Evolutionary conservation across 345 rosid genomes (phyloP).

Genomic region (Arabis hirsuta): DNA sequence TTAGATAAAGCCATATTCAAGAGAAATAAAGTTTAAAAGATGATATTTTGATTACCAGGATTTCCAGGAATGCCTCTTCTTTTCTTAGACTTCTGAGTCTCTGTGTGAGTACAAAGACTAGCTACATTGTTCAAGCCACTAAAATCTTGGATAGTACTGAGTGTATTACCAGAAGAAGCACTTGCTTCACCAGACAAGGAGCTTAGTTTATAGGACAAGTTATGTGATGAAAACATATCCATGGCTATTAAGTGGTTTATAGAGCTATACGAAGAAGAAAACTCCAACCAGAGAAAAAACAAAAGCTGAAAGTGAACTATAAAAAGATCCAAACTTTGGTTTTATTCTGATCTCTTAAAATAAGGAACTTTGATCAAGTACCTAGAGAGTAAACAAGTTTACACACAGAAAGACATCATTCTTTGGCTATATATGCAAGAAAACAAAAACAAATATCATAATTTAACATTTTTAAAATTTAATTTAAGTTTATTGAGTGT

Average conservation of each 20-base stretch:
- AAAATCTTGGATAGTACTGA: constrained; percentile 50
- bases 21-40: not conserved
- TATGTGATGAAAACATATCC: constrained; percentile 59
- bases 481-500: constrained; percentile 28
- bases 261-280: constrained; percentile 44
- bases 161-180: constrained; percentile 63
- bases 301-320: constrained; percentile 30
- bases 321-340: constrained; percentile 57
- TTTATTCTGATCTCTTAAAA: constrained; percentile 46
- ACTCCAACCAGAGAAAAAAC: constrained; percentile 49
- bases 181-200: constrained; percentile 74
- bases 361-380: constrained; percentile 50
- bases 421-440: constrained; percentile 51
- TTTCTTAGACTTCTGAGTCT: constrained; percentile 66
- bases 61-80: constrained; percentile 90
- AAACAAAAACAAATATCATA: not conserved
- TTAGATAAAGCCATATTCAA: not conserved
- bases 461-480: not conserved
- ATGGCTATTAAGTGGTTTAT: constrained; percentile 35
- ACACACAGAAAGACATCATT: constrained; percentile 66
- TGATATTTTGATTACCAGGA: constrained; percentile 57
- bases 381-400: constrained; percentile 48
- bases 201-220: constrained; percentile 62
- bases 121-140: constrained; percentile 48
- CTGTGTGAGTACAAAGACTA: constrained; percentile 44